Evolutionary conservation across 2,329 filamentous ascomycete species (phyloP), one percentile per base, ranked within the genome.

Genomic region (Sclerotinia borealis): DNA sequence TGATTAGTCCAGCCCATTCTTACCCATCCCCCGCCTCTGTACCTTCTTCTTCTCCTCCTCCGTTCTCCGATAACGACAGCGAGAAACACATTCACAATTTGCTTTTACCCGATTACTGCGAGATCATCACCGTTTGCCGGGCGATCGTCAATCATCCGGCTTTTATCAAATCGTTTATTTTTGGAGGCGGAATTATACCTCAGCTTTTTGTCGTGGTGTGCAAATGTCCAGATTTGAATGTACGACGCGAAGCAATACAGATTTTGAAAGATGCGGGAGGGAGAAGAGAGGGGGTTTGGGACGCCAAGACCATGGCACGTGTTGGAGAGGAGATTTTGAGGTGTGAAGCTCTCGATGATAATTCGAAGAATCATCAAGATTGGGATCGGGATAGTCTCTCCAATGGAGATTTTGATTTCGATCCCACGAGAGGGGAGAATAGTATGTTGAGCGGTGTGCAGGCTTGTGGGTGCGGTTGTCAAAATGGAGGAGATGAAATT

Each of bases 211-310:
- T 66, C 22, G 59, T 59, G 2, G 25, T 65, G 2, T 56, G 56
- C 19, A 45, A 54, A 3, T 67, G 65, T 29, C 22, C n/a, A 7
- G 54, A 66, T 36, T 27, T 48, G 39, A 54, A 19, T 2, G 25
- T 69, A 25, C 54, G 60, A 47, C 49, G 49, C 11, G 67, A 70
- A 43, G 66, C 68, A n/a, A 17, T 69, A 22, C 19, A 59, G 22
- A 17, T 68, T 19, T 43, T 69, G 52, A 58, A 61, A 34, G 34
- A 39, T n/a, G 50, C 56, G 11, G 41, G 34, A 19, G 63, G 52
- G 22, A 67, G 66, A 56, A 55, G 65, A 43, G 68, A 69, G 49
- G 63, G 63, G 7, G 41, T 63, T 9, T 68, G 67, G 69, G 63
- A 67, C 63, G 63, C 64, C 29, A 19, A 48, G 9, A 60, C 39